A percentile compares a stretch with the other conserved stretches of the same genome.
Conservation (phyloP, 176 grass and related monocot species). For the Hyparrhenia diplandra region DNA sequence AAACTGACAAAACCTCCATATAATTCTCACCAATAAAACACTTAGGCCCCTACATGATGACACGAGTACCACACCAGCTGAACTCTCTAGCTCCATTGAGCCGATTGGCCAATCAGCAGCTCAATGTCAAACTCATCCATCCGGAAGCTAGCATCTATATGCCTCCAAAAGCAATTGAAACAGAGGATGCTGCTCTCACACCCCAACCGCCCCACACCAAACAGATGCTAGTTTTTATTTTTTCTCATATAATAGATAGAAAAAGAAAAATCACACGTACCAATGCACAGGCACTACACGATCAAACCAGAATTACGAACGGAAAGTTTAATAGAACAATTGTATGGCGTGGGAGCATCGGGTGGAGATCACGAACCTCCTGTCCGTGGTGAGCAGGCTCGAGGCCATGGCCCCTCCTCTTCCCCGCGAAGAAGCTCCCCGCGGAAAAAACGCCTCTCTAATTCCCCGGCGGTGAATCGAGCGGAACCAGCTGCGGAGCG, state of each 20-base stretch:
- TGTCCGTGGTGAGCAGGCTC: slow-evolving; percentile 41
- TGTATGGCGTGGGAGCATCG: neutral
- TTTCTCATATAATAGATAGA: neutral
- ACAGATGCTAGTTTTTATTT: neutral
- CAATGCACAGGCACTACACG: slow-evolving; percentile 9
- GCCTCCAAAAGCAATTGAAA: neutral
- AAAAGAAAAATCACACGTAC: neutral
- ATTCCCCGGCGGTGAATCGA: slow-evolving; percentile 22
- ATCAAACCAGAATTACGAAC: neutral
- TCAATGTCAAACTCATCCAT: neutral
- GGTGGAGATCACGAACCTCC: slow-evolving; percentile 37
- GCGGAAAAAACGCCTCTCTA: neutral
- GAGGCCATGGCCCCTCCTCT: slow-evolving; percentile 41
- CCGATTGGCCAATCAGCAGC: neutral
- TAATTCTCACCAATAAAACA: neutral
- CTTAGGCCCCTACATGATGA: neutral
- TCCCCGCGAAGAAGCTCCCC: neutral
- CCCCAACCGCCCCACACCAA: neutral
- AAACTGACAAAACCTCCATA: slow-evolving; percentile 11
- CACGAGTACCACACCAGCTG: neutral
- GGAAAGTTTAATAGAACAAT: neutral
- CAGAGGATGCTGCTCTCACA: neutral
- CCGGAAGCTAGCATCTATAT: neutral
- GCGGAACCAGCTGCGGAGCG: neutral
- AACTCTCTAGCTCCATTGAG: neutral